These are phyloP conservation scores for Moesziomyces sp. DNA, from an alignment of 1,284 basidiomycete genomes.

Conservation along the genomic window DNA sequence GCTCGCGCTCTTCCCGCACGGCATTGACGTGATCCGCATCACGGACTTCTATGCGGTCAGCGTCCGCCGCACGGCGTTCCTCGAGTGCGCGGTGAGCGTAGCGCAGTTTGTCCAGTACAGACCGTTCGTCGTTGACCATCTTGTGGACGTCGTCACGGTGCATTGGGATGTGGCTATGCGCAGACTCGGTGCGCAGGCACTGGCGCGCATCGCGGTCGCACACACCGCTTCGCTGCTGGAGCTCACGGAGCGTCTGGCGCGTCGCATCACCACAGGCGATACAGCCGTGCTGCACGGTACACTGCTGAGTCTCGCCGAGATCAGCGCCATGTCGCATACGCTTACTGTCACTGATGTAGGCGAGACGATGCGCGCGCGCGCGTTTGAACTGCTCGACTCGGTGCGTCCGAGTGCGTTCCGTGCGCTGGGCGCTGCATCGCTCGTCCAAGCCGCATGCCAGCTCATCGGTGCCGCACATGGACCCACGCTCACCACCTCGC, in stretches of 20 bases:
- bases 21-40: conserved; percentile 88
- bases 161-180: conserved; percentile 92
- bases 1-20: conserved; percentile 83
- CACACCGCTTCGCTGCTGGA: conserved; percentile 73
- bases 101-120: conserved; percentile 86
- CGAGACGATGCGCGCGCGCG: conserved; percentile 6
- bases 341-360: conserved; percentile 66
- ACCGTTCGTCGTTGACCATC: conserved; percentile 77
- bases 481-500: conserved; percentile 2
- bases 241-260: conserved; percentile 65
- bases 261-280: conserved; percentile 70
- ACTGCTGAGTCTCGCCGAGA: conserved; percentile 78
- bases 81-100: conserved; percentile 83
- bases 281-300: conserved; percentile 81
- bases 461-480: conserved; percentile 73
- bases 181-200: conserved; percentile 80
- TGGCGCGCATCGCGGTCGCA: conserved; percentile 76
- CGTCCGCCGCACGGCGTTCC: conserved; percentile 83
- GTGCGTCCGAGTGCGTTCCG: conserved; percentile 75
- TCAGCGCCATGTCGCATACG: conserved; percentile 72
- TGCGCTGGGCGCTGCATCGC: conserved; percentile 78
- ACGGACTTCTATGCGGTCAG: conserved; percentile 96
- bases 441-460: conserved; percentile 79
- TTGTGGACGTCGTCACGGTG: conserved; percentile 79
- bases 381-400: conserved; percentile 72